Percentiles rank a stretch among this genome's conserved stretches.
phyloP scores from a whole-genome alignment of 345 rosid genomes.

The Toxicodendron radicans region DNA sequence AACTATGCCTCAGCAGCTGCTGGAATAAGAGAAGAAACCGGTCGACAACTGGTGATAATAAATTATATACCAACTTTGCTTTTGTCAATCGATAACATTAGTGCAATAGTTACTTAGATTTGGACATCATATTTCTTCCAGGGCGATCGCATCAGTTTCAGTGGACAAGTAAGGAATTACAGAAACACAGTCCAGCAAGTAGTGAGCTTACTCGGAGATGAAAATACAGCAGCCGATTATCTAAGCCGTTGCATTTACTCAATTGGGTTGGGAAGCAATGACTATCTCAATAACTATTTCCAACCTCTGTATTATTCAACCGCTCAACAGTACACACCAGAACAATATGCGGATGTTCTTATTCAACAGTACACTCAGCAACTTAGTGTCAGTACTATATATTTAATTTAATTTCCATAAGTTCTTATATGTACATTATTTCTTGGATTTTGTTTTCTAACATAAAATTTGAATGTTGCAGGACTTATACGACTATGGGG shows the following conservation, averaged over 20 bases:
- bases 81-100: background rate
- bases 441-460: background rate
- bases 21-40: conserved; percentile 82
- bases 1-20: conserved; percentile 91
- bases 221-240: conserved; percentile 48
- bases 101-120: background rate
- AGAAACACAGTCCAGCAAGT: conserved; percentile 55
- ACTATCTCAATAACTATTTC: conserved; percentile 92
- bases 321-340: conserved; percentile 51
- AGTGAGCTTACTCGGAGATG: conserved; percentile 60
- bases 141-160: conserved; percentile 77
- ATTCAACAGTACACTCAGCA: conserved; percentile 54
- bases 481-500: conserved; percentile 70
- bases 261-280: conserved; percentile 86
- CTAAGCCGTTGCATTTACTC: conserved; percentile 67
- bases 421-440: background rate
- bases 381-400: conserved; percentile 43
- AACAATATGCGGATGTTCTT: conserved; percentile 61
- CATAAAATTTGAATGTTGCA: conserved; percentile 14
- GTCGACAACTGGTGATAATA: conserved; percentile 60
- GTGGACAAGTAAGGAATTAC: conserved; percentile 76
- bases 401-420: background rate
- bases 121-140: conserved; percentile 8
- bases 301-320: conserved; percentile 65
- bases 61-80: background rate